These are phyloP conservation scores for Acanthamoeba royreba DNA, from an alignment of 208 protist genomes.

Conservation along the genomic window DNA sequence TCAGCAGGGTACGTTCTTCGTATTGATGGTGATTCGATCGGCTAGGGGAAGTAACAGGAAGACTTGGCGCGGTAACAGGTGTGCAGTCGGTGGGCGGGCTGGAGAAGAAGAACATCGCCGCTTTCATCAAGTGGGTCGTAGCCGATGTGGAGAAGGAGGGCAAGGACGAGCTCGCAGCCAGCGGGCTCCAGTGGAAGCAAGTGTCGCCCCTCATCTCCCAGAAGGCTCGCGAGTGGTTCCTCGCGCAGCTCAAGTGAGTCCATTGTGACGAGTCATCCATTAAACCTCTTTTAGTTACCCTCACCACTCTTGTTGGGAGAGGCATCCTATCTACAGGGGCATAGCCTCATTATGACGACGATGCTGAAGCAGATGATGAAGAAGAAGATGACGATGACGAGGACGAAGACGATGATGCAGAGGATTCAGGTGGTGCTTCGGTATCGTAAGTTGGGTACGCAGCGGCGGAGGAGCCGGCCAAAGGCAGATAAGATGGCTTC, in stretches of 20 bases:
- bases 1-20: background rate
- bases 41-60: background rate
- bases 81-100: background rate
- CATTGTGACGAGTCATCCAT: no score
- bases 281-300: no score
- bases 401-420: no score
- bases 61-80: background rate
- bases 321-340: no score
- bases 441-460: no score
- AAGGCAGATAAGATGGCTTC: no score
- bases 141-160: constrained; percentile 25
- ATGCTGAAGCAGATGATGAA: no score
- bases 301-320: no score
- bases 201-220: background rate
- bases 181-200: constrained; percentile 20
- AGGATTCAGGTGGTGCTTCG: no score
- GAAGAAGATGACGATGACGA: no score
- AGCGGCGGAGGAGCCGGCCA: no score
- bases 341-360: no score
- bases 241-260: constrained; percentile 12
- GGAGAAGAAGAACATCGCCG: constrained; percentile 27
- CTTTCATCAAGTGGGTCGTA: constrained; percentile 24
- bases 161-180: constrained; percentile 18
- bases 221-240: background rate
- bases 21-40: background rate